Conservation (phyloP, 1,284 basidiomycete genomes). For the Coniophora puteana region DNA sequence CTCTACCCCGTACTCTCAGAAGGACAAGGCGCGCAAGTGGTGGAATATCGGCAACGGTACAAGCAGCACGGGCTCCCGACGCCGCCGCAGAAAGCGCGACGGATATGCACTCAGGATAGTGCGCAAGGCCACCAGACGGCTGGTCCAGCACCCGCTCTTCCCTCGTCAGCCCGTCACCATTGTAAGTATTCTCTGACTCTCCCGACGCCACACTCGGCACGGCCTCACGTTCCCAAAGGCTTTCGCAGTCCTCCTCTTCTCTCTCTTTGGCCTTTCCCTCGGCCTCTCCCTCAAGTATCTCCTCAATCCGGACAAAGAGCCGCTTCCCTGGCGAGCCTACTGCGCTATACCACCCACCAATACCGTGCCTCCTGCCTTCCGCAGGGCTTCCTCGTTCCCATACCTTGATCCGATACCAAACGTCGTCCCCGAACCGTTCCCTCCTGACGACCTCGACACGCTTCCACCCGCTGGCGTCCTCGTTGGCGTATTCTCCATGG, state of each 20-base stretch:
- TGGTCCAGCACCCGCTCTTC: slow-evolving; percentile 74
- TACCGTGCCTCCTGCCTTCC: slow-evolving; percentile 37
- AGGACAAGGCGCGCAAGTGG: slow-evolving; percentile 45
- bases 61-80: slow-evolving; percentile 22
- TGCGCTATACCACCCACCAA: slow-evolving; percentile 66
- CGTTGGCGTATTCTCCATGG: slow-evolving; percentile 90
- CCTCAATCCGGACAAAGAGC: slow-evolving; percentile 94
- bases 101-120: slow-evolving; percentile 37
- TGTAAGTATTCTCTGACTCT: slow-evolving; percentile 41
- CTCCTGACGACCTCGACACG: slow-evolving; percentile 62
- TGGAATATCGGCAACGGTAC: slow-evolving; percentile 40
- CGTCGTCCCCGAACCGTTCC: slow-evolving; percentile 41
- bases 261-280: slow-evolving; percentile 71
- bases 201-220: no score
- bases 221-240: slow-evolving; percentile 50
- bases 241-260: slow-evolving; percentile 67
- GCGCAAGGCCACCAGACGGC: slow-evolving; percentile 49
- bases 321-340: slow-evolving; percentile 91
- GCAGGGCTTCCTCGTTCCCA: slow-evolving; percentile 34
- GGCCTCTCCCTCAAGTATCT: slow-evolving; percentile 87
- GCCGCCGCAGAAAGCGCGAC: slow-evolving; percentile 34
- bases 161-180: slow-evolving; percentile 81
- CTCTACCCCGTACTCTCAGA: slow-evolving; percentile 31
- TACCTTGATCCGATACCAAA: slow-evolving; percentile 35
- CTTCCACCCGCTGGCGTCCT: slow-evolving; percentile 89